phyloP scores from a whole-genome alignment of 805 yeast genomes.

The Dipodascus albidus region DNA sequence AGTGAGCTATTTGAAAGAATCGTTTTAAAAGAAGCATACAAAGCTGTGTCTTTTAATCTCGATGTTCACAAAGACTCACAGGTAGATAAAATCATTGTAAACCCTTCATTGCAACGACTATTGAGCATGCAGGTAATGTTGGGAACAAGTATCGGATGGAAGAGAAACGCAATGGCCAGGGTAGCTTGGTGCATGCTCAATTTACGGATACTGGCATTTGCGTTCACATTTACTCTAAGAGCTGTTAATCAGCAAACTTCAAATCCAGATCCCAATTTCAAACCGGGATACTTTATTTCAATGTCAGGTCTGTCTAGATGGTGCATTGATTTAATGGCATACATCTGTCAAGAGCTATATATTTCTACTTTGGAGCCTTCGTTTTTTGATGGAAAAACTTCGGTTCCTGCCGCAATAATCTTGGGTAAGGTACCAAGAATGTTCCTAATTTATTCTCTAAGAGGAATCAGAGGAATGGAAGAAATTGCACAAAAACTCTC shows the following conservation, averaged over 20 bases:
- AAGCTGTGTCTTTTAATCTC: conserved; percentile 62
- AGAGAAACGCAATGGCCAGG: conserved; percentile 31
- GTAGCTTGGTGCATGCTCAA: conserved; percentile 57
- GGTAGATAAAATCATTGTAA: conserved; percentile 61
- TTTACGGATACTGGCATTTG: conserved; percentile 59
- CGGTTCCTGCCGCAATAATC: conserved; percentile 23
- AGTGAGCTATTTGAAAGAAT: conserved; percentile 28
- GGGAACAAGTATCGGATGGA: conserved; percentile 41
- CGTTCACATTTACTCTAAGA: conserved; percentile 53
- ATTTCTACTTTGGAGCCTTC: conserved; percentile 13
- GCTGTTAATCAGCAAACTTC: conserved; percentile 19
- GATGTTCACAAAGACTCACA: conserved; percentile 57
- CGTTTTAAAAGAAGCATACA: conserved; percentile 54
- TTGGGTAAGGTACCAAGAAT: conserved; percentile 27
- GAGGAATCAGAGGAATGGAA: conserved; percentile 30
- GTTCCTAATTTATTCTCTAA: conserved; percentile 24
- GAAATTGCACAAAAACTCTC: conserved; percentile 14
- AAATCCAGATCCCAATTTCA: conserved; percentile 17
- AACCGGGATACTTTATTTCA: conserved; percentile 19
- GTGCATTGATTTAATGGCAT: conserved; percentile 70
- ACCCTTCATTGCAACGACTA: conserved; percentile 67
- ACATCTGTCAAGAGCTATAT: conserved; percentile 55
- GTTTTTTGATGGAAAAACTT: conserved; percentile 4
- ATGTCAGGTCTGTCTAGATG: conserved; percentile 72
- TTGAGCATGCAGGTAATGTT: conserved; percentile 57